A percentile compares a stretch with the other conserved stretches of the same genome.
phyloP scores from a whole-genome alignment of 768 basidiomycete genomes.

The Rhodocollybia butyracea region DNA sequence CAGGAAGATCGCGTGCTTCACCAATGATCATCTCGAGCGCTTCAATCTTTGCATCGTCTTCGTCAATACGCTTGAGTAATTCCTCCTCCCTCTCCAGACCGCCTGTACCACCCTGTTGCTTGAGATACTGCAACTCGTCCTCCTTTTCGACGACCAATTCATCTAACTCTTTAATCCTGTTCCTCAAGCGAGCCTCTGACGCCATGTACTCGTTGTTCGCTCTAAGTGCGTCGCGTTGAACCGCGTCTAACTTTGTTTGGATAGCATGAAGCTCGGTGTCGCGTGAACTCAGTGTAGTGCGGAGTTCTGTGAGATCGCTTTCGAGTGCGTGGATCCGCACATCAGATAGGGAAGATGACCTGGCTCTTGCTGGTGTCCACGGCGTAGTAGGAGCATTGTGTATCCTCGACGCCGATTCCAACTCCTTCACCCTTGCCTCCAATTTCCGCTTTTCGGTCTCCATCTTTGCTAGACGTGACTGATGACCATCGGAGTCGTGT shows the following conservation, averaged over 20 bases:
- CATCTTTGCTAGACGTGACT: conserved; percentile 39
- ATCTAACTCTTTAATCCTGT: conserved; percentile 42
- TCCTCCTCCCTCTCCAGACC: conserved; percentile 49
- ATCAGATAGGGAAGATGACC: conserved; percentile 59
- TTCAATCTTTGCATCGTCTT: conserved; percentile 65
- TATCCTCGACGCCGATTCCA: conserved; percentile 41
- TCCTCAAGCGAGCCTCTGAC: conserved; percentile 41
- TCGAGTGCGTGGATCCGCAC: conserved; percentile 49
- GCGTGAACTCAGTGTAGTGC: conserved; percentile 39
- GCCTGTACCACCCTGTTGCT: conserved; percentile 33
- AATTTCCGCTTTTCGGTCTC: conserved; percentile 57
- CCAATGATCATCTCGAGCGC: conserved; percentile 50
- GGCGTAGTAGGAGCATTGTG: conserved; percentile 23
- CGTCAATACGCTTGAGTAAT: conserved; percentile 63
- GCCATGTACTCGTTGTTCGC: conserved; percentile 60
- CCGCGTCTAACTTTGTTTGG: conserved; percentile 46
- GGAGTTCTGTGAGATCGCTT: conserved; percentile 50
- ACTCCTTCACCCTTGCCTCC: conserved; percentile 55
- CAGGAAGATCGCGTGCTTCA: conserved; percentile 34
- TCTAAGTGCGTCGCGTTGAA: conserved; percentile 46
- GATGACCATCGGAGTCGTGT: conserved; percentile 45
- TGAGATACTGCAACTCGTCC: conserved; percentile 51
- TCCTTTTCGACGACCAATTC: conserved; percentile 50
- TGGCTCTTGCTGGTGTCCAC: conserved; percentile 38
- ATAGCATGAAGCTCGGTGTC: conserved; percentile 39